Evolutionary conservation across 306 rosid species (phyloP).

Genomic region (Mimosa bimucronata): DNA sequence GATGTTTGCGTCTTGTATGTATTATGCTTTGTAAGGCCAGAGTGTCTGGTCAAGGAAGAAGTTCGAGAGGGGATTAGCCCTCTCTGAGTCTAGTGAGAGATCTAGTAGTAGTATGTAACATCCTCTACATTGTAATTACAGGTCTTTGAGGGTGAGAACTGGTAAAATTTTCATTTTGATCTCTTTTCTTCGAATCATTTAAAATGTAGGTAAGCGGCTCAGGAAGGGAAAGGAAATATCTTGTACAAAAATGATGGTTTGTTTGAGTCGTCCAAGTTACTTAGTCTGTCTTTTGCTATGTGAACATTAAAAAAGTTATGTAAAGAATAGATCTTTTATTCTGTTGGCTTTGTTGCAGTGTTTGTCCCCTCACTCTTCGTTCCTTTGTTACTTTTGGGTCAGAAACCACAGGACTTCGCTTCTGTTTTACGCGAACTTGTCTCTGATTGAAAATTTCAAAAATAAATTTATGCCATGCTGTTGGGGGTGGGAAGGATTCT

Average conservation of each 20-base stretch:
- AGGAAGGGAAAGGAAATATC: slow-evolving; percentile 30
- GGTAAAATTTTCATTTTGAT: slow-evolving; percentile 23
- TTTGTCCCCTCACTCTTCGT: background rate
- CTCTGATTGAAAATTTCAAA: background rate
- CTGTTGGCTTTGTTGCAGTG: background rate
- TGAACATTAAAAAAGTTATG: background rate
- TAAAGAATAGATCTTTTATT: slow-evolving; percentile 6
- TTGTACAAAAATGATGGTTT: slow-evolving; percentile 56
- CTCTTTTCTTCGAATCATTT: slow-evolving; percentile 31
- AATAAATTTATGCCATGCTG: background rate
- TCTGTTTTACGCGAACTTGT: slow-evolving; percentile 25
- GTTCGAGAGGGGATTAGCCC: slow-evolving; percentile 30
- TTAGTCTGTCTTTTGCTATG: slow-evolving; percentile 12
- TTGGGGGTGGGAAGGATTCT: background rate
- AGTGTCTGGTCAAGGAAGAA: slow-evolving; percentile 35
- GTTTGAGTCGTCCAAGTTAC: slow-evolving; percentile 33
- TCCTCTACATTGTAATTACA: slow-evolving; percentile 56
- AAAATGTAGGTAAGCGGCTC: slow-evolving; percentile 47
- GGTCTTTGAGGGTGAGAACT: slow-evolving; percentile 29
- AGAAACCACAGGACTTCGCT: slow-evolving; percentile 18
- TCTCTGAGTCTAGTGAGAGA: background rate
- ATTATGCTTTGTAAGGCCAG: slow-evolving; percentile 24
- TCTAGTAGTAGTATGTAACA: slow-evolving; percentile 1
- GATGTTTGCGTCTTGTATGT: slow-evolving; percentile 5
- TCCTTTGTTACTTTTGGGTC: slow-evolving; percentile 14